Evolutionary conservation across 345 rosid species (phyloP).

Genomic region (Aquilaria sinensis): DNA sequence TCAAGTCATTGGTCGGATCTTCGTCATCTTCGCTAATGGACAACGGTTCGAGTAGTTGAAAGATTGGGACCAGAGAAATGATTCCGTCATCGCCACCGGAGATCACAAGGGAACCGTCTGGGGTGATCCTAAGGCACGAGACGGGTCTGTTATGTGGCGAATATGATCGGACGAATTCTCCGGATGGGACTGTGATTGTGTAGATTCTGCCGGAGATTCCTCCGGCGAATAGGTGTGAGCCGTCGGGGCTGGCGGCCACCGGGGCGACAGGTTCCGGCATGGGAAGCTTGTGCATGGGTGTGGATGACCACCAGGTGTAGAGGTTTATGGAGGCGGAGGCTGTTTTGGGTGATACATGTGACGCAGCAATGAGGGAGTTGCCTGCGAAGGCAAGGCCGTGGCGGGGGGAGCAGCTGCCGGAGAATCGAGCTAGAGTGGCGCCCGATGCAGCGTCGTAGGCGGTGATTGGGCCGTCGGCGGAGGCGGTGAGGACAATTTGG

Average conservation of each 20-base stretch:
- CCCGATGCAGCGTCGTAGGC: conserved; percentile 31
- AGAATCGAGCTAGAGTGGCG: conserved; percentile 22
- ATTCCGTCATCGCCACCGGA: conserved; percentile 43
- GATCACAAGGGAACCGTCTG: conserved; percentile 33
- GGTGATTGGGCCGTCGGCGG: conserved; percentile 35
- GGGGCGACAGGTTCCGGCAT: conserved; percentile 49
- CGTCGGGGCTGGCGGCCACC: conserved; percentile 29
- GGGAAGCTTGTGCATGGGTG: conserved; percentile 31
- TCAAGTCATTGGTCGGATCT: neutral
- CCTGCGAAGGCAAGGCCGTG: conserved; percentile 35
- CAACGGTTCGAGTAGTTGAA: conserved; percentile 21
- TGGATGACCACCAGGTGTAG: conserved; percentile 40
- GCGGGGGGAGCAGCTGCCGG: conserved; percentile 37
- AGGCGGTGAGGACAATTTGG: conserved; percentile 36
- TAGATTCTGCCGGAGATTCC: conserved; percentile 33
- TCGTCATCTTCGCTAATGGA: neutral
- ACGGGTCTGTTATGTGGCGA: conserved; percentile 34
- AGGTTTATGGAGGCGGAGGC: conserved; percentile 34
- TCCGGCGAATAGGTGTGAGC: conserved; percentile 32
- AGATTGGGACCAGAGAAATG: conserved; percentile 24
- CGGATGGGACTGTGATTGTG: conserved; percentile 27
- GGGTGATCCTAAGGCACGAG: conserved; percentile 28
- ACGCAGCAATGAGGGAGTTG: conserved; percentile 32
- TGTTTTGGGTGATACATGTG: conserved; percentile 33
- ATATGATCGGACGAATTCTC: conserved; percentile 25